phyloP scores from a whole-genome alignment of 306 rosid species.

The Prunus campanulata region DNA sequence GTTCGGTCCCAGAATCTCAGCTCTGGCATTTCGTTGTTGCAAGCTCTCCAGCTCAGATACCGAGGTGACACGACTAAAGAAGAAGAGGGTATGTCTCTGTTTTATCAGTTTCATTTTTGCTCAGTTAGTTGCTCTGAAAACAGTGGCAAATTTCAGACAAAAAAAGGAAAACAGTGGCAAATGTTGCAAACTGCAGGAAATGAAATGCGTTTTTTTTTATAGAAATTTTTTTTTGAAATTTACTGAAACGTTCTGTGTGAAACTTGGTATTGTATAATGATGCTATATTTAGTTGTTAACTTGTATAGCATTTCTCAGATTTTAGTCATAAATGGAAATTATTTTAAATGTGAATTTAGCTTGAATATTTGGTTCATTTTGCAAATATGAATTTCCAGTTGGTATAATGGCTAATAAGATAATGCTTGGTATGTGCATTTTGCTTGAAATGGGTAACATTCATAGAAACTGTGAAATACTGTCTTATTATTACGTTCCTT shows the following conservation, averaged over 20 bases:
- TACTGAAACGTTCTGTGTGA: no score
- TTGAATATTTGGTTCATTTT: neutral
- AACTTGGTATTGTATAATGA: no score
- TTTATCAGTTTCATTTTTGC: conserved; percentile 1
- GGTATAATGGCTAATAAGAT: neutral
- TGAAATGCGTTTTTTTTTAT: neutral
- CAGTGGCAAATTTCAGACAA: neutral
- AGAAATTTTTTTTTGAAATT: no score
- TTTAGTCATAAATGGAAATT: no score
- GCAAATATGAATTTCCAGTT: neutral
- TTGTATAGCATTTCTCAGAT: no score
- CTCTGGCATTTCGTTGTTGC: conserved; percentile 63
- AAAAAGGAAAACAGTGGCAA: no score
- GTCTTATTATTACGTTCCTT: conserved; percentile 18
- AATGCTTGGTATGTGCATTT: neutral
- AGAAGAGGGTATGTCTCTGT: conserved; percentile 67
- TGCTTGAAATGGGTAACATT: neutral
- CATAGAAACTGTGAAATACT: neutral
- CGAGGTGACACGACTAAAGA: conserved; percentile 65
- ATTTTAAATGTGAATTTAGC: neutral
- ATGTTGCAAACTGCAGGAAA: neutral
- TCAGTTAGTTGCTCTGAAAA: conserved; percentile 7
- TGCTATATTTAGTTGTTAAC: no score
- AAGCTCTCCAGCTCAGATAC: conserved; percentile 74
- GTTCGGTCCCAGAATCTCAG: conserved; percentile 62